These are phyloP conservation scores for Tulasnella sp. DNA, from an alignment of 768 basidiomycete species.

Conservation along the genomic window DNA sequence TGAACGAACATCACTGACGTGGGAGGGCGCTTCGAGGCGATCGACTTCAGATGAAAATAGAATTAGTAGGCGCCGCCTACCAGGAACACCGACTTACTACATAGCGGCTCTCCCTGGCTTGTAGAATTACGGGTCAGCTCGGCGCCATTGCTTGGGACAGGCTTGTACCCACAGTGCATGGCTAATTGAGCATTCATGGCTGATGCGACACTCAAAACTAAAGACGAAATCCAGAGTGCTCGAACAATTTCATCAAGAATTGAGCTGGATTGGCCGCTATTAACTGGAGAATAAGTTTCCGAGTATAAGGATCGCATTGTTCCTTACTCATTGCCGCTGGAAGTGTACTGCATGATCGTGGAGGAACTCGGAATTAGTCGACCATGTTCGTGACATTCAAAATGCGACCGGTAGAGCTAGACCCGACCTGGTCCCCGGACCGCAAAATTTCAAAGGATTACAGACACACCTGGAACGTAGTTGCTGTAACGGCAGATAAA, in stretches of 20 bases:
- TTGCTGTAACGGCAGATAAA: slow-evolving; percentile 5
- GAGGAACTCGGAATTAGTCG: neutral
- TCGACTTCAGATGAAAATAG: slow-evolving; percentile 5
- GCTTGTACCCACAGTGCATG: slow-evolving; percentile 21
- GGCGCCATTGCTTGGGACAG: neutral
- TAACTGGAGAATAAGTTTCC: too few species aligned
- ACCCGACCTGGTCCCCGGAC: too few species aligned
- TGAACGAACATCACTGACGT: neutral
- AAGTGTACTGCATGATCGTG: neutral
- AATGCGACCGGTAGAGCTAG: too few species aligned
- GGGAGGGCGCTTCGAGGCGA: slow-evolving; percentile 28
- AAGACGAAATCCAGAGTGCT: slow-evolving; percentile 28
- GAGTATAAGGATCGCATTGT: too few species aligned
- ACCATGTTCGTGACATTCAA: neutral
- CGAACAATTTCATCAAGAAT: slow-evolving; percentile 18
- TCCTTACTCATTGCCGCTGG: neutral
- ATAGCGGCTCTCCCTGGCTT: slow-evolving; percentile 27
- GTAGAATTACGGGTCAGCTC: neutral
- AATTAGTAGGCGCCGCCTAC: neutral
- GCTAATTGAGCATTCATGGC: slow-evolving; percentile 31
- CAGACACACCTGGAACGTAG: neutral
- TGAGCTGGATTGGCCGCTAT: neutral
- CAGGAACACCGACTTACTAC: slow-evolving; percentile 6
- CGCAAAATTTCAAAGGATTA: too few species aligned
- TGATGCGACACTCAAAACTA: slow-evolving; percentile 27